These are phyloP conservation scores for Murraya koenigii DNA, from an alignment of 345 rosid species.

Conservation along the genomic window DNA sequence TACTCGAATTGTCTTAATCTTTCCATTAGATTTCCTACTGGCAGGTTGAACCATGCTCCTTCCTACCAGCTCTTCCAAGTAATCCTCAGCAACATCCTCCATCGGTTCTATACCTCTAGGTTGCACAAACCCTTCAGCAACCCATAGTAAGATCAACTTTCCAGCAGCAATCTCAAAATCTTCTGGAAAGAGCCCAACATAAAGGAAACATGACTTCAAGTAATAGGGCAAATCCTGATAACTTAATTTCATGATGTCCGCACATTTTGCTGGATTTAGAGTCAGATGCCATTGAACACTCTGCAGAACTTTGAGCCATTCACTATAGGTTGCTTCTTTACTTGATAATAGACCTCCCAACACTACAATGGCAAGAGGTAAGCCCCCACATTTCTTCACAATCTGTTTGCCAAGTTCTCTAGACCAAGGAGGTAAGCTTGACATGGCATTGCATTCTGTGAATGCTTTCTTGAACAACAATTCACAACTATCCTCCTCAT, in stretches of 20 bases:
- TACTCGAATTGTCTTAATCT: constrained; percentile 8
- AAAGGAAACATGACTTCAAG: constrained; percentile 26
- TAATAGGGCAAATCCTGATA: constrained; percentile 17
- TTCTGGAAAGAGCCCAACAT: constrained; percentile 17
- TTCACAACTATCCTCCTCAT: constrained; percentile 25
- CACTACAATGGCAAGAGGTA: constrained; percentile 18
- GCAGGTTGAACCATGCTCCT: constrained; percentile 25
- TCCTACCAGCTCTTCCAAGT: constrained; percentile 1
- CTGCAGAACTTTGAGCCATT: constrained; percentile 8
- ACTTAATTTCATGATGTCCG: constrained; percentile 14
- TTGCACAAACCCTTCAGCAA: constrained; percentile 22
- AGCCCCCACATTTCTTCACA: constrained; percentile 16
- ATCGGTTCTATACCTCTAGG: constrained; percentile 1
- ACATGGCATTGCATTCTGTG: not conserved
- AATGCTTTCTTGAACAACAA: constrained; percentile 19
- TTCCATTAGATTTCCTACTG: constrained; percentile 8
- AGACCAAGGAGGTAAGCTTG: constrained; percentile 3
- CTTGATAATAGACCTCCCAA: constrained; percentile 18
- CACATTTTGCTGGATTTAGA: not conserved
- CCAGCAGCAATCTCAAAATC: constrained; percentile 13
- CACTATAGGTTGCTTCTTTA: constrained; percentile 10
- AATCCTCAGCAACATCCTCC: constrained; percentile 2
- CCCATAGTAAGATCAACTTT: constrained; percentile 16
- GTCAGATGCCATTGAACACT: constrained; percentile 4
- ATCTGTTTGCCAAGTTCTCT: constrained; percentile 12